Evolutionary conservation across 129 eudicot genomes (phyloP).

Genomic region (Scalesia atractyloides): DNA sequence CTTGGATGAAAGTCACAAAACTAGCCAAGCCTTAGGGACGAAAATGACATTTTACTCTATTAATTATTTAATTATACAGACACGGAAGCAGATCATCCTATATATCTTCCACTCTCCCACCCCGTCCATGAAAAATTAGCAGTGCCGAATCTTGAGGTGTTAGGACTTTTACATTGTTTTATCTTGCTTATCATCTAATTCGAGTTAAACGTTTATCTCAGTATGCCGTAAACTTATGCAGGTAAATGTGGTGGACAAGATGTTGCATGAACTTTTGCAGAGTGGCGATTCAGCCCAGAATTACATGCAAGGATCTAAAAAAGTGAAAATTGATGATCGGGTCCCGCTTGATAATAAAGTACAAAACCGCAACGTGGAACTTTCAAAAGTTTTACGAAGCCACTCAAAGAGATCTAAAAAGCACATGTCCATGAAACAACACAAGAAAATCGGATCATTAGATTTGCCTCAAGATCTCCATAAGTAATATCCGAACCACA

Average conservation of each 20-base stretch:
- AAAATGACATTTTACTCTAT: too few species aligned
- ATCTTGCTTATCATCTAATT: background rate
- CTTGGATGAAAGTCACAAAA: too few species aligned
- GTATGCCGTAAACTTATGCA: conserved; percentile 9
- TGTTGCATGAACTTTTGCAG: conserved; percentile 73
- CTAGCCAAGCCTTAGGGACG: too few species aligned
- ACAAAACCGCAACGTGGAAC: conserved; percentile 43
- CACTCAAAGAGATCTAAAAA: conserved; percentile 80
- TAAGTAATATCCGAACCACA: conserved; percentile 49
- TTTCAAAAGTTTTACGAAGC: conserved; percentile 40
- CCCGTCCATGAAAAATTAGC: conserved; percentile 66
- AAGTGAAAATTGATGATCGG: conserved; percentile 60
- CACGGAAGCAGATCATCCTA: conserved; percentile 53
- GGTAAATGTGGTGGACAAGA: conserved; percentile 44
- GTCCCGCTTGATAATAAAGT: conserved; percentile 81
- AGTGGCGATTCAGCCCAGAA: conserved; percentile 82
- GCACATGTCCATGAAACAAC: conserved; percentile 82
- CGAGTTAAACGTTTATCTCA: conserved; percentile 3
- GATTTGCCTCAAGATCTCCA: conserved; percentile 60
- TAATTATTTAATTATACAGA: conserved; percentile 36
- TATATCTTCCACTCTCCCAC: conserved; percentile 61
- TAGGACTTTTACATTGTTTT: conserved; percentile 7
- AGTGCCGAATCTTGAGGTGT: conserved; percentile 41
- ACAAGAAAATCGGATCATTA: conserved; percentile 58
- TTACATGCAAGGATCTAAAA: conserved; percentile 68